Evolutionary conservation across 2,329 filamentous ascomycete genomes (phyloP), one percentile per base, ranked within the genome.

Genomic region (Epichloe baconii): DNA sequence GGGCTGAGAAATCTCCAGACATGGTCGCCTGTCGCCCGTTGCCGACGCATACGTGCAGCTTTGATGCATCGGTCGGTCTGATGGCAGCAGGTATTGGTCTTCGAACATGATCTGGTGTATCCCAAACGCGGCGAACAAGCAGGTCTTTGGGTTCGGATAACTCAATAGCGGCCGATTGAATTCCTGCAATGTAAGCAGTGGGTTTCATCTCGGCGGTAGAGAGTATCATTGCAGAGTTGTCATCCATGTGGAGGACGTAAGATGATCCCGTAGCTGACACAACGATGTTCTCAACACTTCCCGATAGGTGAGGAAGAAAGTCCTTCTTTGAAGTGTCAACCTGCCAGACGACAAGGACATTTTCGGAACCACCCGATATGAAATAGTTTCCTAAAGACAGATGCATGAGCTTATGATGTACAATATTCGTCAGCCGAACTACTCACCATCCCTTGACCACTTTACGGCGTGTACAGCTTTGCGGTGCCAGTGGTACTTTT

Each of bases 301-400:
- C 86, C 23, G 86, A 85, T 52, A 98, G 75, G 75, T 97, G 89
- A n/a, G 93, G 93, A 31, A 98, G 72, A 62, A 84, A 88, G 62
- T 93, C 85, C 61, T 81, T 82, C 63, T 84, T 84, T 55, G 83
- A 83, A 0, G 91, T 96, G 58, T 94, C 87, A 52, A 96, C 74
- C 68, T 98, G 93, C 90, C 90, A 97, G 35, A 96, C 72, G 8
- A 95, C 87, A 42, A 98, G 74, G 19, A 88, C 86, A 7, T 88
- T 90, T 68, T 98, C 93, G 21, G 82, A 81, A 35, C 93, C 93
- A 62, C 93, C 93, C 52, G 93, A 97, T 49, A 98, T 83, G 53
- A 98, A 70, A 66, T 98, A 98, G 63, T 95, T 89, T 48, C 88
- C 87, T 93, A 58, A 14, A 8, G 47, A 44, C 46, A 45, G 5